Evolutionary conservation across 2,329 filamentous ascomycete genomes (phyloP).

Genomic region (Penicillium sp.): DNA sequence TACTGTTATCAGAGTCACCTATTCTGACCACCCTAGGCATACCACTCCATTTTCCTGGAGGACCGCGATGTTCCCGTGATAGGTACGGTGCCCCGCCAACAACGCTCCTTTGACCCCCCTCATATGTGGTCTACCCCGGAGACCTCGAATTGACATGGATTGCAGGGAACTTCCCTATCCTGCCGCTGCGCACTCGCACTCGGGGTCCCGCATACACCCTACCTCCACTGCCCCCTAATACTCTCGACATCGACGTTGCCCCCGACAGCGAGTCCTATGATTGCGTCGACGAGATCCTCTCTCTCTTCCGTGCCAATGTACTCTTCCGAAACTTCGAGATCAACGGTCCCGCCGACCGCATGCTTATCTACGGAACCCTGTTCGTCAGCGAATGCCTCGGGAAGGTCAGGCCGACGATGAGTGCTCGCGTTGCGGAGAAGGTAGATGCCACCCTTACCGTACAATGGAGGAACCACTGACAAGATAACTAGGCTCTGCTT

Average conservation of each 20-base stretch:
- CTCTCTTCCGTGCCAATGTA: constrained; percentile 94
- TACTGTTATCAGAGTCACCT: neutral
- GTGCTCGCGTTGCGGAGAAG: constrained; percentile 65
- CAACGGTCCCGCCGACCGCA: constrained; percentile 88
- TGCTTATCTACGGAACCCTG: constrained; percentile 94
- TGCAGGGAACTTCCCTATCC: constrained; percentile 84
- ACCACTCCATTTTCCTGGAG: constrained; percentile 95
- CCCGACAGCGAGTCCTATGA: constrained; percentile 92
- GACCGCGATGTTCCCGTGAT: constrained; percentile 68
- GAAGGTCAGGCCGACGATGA: constrained; percentile 77
- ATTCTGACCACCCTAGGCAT: constrained; percentile 61
- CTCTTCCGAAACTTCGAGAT: constrained; percentile 99
- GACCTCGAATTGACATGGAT: constrained; percentile 10
- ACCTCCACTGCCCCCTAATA: constrained; percentile 60
- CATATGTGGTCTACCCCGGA: neutral
- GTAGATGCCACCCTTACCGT: constrained; percentile 30
- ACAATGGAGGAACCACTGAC: neutral
- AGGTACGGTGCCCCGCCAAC: constrained; percentile 44
- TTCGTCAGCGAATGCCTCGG: constrained; percentile 87
- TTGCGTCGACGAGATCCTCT: constrained; percentile 88
- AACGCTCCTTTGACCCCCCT: constrained; percentile 1
- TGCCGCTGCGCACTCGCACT: constrained; percentile 90
- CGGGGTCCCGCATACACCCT: constrained; percentile 93
- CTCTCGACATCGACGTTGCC: constrained; percentile 57
- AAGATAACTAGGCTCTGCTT: constrained; percentile 66